A percentile compares a stretch with the other conserved stretches of the same genome.
phyloP scores from a whole-genome alignment of 1,284 basidiomycete species.

The Sparassis latifolia region DNA sequence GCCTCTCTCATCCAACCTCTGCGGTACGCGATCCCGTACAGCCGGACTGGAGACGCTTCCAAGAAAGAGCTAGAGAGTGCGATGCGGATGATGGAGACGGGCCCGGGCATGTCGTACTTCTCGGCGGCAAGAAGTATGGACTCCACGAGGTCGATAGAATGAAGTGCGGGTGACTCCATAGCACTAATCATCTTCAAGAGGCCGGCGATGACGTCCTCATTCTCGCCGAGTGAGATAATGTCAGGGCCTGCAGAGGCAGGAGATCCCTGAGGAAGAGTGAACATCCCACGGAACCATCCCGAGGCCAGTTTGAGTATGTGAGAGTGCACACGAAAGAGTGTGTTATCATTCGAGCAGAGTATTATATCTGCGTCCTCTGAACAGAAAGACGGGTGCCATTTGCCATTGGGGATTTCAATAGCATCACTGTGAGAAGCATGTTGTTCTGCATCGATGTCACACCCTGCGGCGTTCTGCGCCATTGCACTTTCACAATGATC shows the following conservation, averaged over 20 bases:
- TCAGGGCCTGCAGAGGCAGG: slow-evolving; percentile 6
- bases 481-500: too few relatives aligned
- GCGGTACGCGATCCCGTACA: not conserved
- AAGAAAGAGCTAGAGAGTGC: not conserved
- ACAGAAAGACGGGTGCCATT: slow-evolving; percentile 34
- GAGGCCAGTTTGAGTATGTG: slow-evolving; percentile 48
- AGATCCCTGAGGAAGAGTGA: slow-evolving; percentile 41
- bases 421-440: too few relatives aligned
- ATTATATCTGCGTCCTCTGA: slow-evolving; percentile 42
- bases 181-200: slow-evolving; percentile 53
- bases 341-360: slow-evolving; percentile 31
- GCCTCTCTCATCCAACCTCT: not conserved
- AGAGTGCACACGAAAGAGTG: slow-evolving; percentile 47
- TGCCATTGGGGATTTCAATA: not conserved
- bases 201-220: slow-evolving; percentile 44
- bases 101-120: slow-evolving; percentile 59
- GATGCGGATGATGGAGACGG: slow-evolving; percentile 40
- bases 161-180: slow-evolving; percentile 38
- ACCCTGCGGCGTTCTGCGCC: too few relatives aligned
- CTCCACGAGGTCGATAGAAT: slow-evolving; percentile 42
- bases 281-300: slow-evolving; percentile 48
- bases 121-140: slow-evolving; percentile 48
- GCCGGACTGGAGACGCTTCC: not conserved
- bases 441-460: too few relatives aligned
- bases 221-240: slow-evolving; percentile 37